phyloP scores from a whole-genome alignment of 2,329 filamentous ascomycete genomes.

The Trichoderma pleuroti region DNA sequence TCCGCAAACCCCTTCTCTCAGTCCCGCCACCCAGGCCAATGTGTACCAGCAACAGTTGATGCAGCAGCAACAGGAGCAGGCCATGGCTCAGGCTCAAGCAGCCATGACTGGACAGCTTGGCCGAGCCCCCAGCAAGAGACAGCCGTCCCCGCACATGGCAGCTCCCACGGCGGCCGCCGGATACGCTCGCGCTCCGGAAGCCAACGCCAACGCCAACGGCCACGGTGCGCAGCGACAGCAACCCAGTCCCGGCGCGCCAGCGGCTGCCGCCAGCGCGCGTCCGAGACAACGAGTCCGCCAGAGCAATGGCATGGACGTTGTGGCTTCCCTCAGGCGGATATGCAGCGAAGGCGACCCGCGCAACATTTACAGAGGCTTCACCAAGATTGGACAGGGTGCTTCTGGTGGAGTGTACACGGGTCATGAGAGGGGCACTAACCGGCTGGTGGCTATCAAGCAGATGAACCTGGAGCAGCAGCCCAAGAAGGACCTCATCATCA shows the following conservation, averaged over 20 bases:
- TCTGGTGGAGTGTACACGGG: conserved; percentile 95
- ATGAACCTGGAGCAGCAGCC: conserved; percentile 99
- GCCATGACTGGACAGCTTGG: conserved; percentile 69
- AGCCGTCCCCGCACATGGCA: conserved; percentile 35
- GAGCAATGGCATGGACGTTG: conserved; percentile 77
- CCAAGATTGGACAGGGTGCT: conserved; percentile 95
- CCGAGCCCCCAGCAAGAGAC: conserved; percentile 70
- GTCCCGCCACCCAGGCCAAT: conserved; percentile 39
- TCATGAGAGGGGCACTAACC: conserved; percentile 77
- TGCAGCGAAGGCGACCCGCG: conserved; percentile 88
- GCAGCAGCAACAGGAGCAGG: conserved; percentile 85
- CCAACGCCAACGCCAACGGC: conserved; percentile 33
- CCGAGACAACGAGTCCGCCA: conserved; percentile 76
- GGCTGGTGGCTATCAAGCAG: conserved; percentile 96
- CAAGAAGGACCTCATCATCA: conserved; percentile 98
- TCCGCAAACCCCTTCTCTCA: conserved; percentile 40
- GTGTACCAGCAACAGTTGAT: conserved; percentile 60
- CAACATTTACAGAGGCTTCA: conserved; percentile 79
- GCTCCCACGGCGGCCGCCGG: conserved; percentile 28
- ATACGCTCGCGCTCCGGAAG: conserved; percentile 31
- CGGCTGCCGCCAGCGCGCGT: conserved; percentile 52
- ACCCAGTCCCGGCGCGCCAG: conserved; percentile 33
- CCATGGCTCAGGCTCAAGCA: conserved; percentile 75
- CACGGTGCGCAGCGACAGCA: conserved; percentile 32
- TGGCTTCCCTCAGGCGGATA: conserved; percentile 79